A percentile compares a stretch with the other conserved stretches of the same genome.
These are phyloP conservation scores for Pseudocercospora crystallina DNA, from an alignment of 2,329 filamentous ascomycete species.

Conservation along the genomic window DNA sequence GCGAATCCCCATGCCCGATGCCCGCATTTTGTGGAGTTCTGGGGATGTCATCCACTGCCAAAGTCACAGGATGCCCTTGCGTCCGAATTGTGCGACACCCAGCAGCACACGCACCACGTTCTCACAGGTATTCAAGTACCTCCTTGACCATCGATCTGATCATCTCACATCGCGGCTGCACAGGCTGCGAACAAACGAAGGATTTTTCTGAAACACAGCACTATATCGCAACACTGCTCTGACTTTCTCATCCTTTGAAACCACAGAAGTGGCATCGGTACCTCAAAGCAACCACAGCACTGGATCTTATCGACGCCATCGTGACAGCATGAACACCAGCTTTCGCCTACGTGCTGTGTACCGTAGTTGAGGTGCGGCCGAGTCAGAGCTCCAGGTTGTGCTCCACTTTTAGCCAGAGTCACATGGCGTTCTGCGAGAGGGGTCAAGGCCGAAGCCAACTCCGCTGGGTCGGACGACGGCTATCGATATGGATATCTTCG, in stretches of 20 bases:
- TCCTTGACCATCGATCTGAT: no score
- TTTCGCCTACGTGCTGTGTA: not conserved
- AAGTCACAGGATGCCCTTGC: not conserved
- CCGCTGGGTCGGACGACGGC: not conserved
- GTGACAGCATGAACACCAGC: conserved; percentile 5
- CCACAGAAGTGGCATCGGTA: conserved; percentile 4
- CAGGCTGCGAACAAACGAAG: not conserved
- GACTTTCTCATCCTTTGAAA: not conserved
- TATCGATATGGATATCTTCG: not conserved
- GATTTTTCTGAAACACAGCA: not conserved
- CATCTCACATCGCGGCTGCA: no score
- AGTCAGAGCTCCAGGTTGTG: conserved; percentile 1
- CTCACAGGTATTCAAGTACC: no score
- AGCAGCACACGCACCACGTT: not conserved
- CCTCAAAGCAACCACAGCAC: conserved; percentile 5
- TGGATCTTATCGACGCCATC: conserved; percentile 9
- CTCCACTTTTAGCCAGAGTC: conserved; percentile 3
- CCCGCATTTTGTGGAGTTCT: conserved; percentile 8
- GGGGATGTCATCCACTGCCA: conserved; percentile 1
- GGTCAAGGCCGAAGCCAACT: not conserved
- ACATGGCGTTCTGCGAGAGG: not conserved
- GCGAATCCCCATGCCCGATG: conserved; percentile 1
- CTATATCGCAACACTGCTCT: conserved; percentile 5
- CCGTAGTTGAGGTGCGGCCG: not conserved
- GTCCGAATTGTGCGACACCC: not conserved